phyloP scores from a whole-genome alignment of 441 rosid species.

The Gossypium aridum region DNA sequence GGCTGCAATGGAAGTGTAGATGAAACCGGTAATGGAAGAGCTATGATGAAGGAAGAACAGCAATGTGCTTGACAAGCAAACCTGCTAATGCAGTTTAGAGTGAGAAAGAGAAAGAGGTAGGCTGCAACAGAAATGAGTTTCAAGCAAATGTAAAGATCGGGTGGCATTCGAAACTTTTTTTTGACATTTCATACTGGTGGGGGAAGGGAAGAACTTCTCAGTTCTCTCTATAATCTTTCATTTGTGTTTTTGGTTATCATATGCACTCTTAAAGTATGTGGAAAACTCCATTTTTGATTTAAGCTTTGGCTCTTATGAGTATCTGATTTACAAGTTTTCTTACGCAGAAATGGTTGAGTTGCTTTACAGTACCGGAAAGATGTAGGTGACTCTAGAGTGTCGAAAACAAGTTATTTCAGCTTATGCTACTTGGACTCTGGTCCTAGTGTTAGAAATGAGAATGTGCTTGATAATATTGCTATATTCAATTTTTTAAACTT shows the following conservation, averaged over 20 bases:
- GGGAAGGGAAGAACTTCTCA: constrained; percentile 13
- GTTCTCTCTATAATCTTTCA: constrained; percentile 21
- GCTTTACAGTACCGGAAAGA: too few relatives aligned
- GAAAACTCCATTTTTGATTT: constrained; percentile 9
- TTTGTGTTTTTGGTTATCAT: constrained; percentile 14
- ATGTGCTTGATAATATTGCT: too few relatives aligned
- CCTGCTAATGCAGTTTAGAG: constrained; percentile 28
- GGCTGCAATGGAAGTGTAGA: constrained; percentile 38
- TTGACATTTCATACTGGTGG: constrained; percentile 18
- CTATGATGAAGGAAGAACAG: constrained; percentile 26
- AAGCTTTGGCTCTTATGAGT: not conserved
- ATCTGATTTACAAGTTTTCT: not conserved
- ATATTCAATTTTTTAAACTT: too few relatives aligned
- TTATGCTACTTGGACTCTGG: too few relatives aligned
- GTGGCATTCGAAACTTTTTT: constrained; percentile 22
- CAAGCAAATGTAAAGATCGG: constrained; percentile 54
- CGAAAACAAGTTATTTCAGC: too few relatives aligned
- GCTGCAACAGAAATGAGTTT: constrained; percentile 39
- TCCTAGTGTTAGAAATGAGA: too few relatives aligned
- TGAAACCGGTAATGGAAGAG: constrained; percentile 12
- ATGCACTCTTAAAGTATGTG: constrained; percentile 15
- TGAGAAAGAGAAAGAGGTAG: constrained; percentile 18
- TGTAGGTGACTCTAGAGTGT: too few relatives aligned
- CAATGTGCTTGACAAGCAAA: constrained; percentile 16
- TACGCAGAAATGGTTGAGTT: not conserved